These are phyloP conservation scores for Pholiota adiposa DNA, from an alignment of 1,284 basidiomycete genomes.

Conservation along the genomic window DNA sequence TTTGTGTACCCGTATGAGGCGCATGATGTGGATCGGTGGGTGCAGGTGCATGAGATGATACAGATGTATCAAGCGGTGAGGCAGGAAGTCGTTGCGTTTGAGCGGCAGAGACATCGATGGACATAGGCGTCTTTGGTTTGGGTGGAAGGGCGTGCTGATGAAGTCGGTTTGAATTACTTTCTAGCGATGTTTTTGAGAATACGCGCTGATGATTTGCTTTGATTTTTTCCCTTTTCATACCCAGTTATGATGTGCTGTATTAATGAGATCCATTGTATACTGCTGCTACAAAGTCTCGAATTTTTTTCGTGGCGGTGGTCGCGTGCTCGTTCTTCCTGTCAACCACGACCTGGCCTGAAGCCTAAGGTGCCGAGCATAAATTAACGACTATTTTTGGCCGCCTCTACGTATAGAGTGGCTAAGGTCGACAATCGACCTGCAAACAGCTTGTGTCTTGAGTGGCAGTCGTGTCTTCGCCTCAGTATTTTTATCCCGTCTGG, in stretches of 20 bases:
- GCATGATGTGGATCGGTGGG: constrained; percentile 27
- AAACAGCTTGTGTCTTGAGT: too few species aligned
- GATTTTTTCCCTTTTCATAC: not conserved
- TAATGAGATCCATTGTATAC: too few species aligned
- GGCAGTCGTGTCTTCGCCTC: too few species aligned
- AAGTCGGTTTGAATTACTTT: not conserved
- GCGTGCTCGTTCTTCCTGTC: too few species aligned
- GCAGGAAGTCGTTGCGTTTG: constrained; percentile 21
- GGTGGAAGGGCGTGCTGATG: not conserved
- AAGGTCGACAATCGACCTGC: too few species aligned
- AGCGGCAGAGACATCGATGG: constrained; percentile 1
- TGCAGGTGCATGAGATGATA: constrained; percentile 30
- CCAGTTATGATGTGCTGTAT: not conserved
- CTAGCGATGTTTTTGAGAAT: not conserved
- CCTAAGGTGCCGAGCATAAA: too few species aligned
- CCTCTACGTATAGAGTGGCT: too few species aligned
- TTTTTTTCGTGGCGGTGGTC: too few species aligned
- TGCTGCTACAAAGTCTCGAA: too few species aligned
- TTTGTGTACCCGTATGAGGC: constrained; percentile 20
- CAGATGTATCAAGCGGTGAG: constrained; percentile 32
- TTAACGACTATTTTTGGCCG: too few species aligned
- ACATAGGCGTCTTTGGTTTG: not conserved
- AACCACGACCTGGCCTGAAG: too few species aligned
- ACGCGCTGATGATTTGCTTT: not conserved
- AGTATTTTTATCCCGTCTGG: too few species aligned